Evolutionary conservation across 805 yeast genomes (phyloP).

Genomic region (Kurtzmaniella fragi): DNA sequence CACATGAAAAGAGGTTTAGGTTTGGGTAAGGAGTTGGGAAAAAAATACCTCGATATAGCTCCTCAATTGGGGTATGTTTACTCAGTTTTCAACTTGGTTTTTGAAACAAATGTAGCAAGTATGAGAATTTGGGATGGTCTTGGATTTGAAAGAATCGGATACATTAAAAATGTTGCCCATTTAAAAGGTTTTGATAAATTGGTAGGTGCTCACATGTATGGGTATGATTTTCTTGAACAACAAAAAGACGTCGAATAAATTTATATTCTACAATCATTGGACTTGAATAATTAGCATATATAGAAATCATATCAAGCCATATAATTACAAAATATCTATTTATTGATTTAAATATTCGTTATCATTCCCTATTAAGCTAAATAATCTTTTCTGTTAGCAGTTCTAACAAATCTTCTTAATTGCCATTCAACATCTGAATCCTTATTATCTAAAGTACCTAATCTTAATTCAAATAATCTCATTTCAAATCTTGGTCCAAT

Average conservation of each 20-base stretch:
- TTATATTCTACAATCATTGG: no score
- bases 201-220: slow-evolving; percentile 76
- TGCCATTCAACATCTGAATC: slow-evolving; percentile 99
- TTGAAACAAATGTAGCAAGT: slow-evolving; percentile 75
- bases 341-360: not conserved
- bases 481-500: slow-evolving; percentile 98
- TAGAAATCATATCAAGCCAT: not conserved
- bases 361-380: slow-evolving; percentile 28
- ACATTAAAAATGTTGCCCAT: slow-evolving; percentile 65
- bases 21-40: slow-evolving; percentile 68
- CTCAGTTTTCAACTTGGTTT: slow-evolving; percentile 85
- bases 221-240: slow-evolving; percentile 45
- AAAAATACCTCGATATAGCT: slow-evolving; percentile 63
- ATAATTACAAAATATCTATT: not conserved
- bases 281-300: no score
- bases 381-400: slow-evolving; percentile 93
- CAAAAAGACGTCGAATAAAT: no score
- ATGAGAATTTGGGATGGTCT: slow-evolving; percentile 74
- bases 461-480: slow-evolving; percentile 80
- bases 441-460: slow-evolving; percentile 90
- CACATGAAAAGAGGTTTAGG: slow-evolving; percentile 56
- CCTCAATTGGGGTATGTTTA: slow-evolving; percentile 75
- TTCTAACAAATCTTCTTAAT: slow-evolving; percentile 84
- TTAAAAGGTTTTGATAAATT: slow-evolving; percentile 58
- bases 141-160: slow-evolving; percentile 78